Base-by-base conservation (phyloP, 2,329 filamentous ascomycete species). In the Chrysoporthe cubensis region DNA sequence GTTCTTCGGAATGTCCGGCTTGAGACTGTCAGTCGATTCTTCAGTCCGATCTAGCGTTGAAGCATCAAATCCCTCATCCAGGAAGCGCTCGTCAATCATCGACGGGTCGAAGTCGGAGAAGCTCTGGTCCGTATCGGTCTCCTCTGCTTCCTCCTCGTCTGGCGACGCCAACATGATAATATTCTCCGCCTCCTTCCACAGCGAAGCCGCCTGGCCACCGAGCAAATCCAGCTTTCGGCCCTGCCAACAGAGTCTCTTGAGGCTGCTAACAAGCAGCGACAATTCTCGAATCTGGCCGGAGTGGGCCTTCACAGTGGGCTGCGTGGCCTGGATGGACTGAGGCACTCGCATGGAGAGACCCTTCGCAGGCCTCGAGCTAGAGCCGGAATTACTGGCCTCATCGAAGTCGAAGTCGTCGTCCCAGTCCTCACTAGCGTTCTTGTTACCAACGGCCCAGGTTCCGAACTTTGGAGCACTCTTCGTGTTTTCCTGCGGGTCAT, bases 331-430 rank as follows among this genome's bases (percentile, higher is more conserved):
- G 66, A 96, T 96, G 1, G 88, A 91, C 71, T 90, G 87, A 0
- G 93, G 93, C 34, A 96, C 90, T n/a, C 90, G 78, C 88, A 93
- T 91, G 1, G 80, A 78, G 65, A 83, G 79, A 7, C 76, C 75
- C 2, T 76, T 76, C 3, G 77, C 76, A 5, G 77, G 73, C 16
- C 52, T 46, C 32, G 63, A 67, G 50, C 66, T 62, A 26, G 68
- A 67, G 26, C 77, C 78, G 63, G 79, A 80, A n/a, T 78, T 77
- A 4, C 70, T 76, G 46, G 78, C 74, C 56, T 80, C 81, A 43
- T 83, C 85, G 75, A 95, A 94, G 69, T 95, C 91, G 73, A 96
- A 96, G 76, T 96, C 93, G 71, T 94, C 91, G 73, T 95, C 93
- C 93, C 93, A 96, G 74, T 96, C 92, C 76, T 96, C 93, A 70